Evolutionary conservation across 2,329 filamentous ascomycete species (phyloP).

Genomic region (Colletotrichum phormii): DNA sequence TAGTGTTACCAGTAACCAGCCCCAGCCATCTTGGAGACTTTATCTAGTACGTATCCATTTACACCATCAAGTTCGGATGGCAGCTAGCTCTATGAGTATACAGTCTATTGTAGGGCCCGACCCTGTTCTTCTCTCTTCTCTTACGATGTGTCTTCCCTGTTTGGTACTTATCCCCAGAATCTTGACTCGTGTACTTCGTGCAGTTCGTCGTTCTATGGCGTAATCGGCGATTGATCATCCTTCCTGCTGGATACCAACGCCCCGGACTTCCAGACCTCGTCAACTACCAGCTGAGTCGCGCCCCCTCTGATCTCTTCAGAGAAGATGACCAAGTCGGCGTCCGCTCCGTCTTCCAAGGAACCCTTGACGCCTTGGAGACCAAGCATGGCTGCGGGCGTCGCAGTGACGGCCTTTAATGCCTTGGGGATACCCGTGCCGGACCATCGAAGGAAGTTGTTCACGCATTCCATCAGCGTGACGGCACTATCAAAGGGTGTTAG

Average conservation of each 20-base stretch:
- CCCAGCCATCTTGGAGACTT: neutral
- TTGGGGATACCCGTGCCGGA: constrained; percentile 75
- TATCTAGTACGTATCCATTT: constrained; percentile 5
- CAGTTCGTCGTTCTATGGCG: neutral
- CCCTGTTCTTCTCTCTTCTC: neutral
- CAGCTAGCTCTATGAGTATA: constrained; percentile 11
- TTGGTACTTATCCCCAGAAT: neutral
- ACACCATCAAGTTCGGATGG: constrained; percentile 4
- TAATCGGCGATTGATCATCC: constrained; percentile 25
- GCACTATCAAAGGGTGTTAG: constrained; percentile 57
- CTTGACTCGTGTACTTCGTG: neutral
- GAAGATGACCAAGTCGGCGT: constrained; percentile 78
- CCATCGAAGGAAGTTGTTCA: constrained; percentile 84
- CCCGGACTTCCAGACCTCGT: constrained; percentile 86
- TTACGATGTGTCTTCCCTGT: neutral
- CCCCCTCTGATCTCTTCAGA: constrained; percentile 63
- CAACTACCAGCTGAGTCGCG: constrained; percentile 67
- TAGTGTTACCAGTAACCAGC: neutral
- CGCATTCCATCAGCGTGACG: constrained; percentile 82
- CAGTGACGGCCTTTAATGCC: constrained; percentile 78
- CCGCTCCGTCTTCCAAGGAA: constrained; percentile 69
- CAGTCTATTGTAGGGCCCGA: constrained; percentile 3
- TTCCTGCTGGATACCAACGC: constrained; percentile 54
- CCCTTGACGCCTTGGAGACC: constrained; percentile 77
- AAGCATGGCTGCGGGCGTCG: constrained; percentile 82